phyloP scores from a whole-genome alignment of 2,329 filamentous ascomycete genomes.

The Trichoderma sp. region DNA sequence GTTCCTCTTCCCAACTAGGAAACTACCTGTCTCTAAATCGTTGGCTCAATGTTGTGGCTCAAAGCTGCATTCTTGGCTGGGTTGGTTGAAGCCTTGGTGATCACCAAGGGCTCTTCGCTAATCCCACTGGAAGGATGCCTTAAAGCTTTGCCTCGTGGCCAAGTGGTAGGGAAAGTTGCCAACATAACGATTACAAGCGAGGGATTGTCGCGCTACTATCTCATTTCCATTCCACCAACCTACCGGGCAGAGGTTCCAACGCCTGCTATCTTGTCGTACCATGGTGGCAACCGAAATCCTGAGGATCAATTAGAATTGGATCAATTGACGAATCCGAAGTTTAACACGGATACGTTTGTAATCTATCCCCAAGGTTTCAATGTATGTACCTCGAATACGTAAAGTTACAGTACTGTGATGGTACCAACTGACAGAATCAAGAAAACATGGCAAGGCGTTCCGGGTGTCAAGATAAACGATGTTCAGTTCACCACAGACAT shows the following conservation, averaged over 20 bases:
- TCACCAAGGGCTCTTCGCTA: not conserved
- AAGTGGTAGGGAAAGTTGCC: not conserved
- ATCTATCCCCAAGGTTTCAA: constrained; percentile 9
- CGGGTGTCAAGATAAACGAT: not conserved
- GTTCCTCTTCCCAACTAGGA: not conserved
- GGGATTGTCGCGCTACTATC: not conserved
- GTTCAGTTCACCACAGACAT: constrained; percentile 2
- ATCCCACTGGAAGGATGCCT: not conserved
- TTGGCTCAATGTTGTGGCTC: not conserved
- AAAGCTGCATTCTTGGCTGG: not conserved
- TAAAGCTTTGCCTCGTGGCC: not conserved
- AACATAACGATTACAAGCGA: constrained; percentile 5
- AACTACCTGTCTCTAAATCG: not conserved
- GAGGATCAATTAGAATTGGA: not conserved
- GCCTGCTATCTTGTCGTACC: not conserved
- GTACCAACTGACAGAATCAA: not conserved
- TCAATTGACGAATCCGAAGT: not conserved
- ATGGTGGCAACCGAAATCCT: not conserved
- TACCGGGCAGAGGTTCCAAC: not conserved
- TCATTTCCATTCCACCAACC: not conserved
- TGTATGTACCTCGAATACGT: not conserved
- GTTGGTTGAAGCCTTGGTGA: constrained; percentile 3
- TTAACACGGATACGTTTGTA: not conserved
- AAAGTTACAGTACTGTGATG: not conserved
- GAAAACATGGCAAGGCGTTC: constrained; percentile 8